Evolutionary conservation across 2,329 filamentous ascomycete genomes (phyloP).

Genomic region (Fusarium sp.): DNA sequence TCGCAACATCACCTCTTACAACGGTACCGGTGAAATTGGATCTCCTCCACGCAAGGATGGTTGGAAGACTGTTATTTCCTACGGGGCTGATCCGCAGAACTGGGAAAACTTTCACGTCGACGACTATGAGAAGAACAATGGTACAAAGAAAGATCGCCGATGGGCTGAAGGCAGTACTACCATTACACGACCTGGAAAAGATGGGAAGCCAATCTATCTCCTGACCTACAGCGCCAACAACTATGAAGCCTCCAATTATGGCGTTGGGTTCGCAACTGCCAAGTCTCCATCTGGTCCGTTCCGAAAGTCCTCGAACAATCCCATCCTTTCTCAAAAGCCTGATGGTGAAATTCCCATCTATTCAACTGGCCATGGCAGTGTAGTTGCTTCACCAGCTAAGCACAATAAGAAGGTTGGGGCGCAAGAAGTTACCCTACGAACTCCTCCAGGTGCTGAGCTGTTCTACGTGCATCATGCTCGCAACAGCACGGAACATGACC

Average conservation of each 20-base stretch:
- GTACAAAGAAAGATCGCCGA: conserved; percentile 53
- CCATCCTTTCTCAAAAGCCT: conserved; percentile 50
- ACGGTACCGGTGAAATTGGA: conserved; percentile 54
- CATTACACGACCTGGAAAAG: conserved; percentile 40
- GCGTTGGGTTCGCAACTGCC: conserved; percentile 53
- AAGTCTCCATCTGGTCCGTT: conserved; percentile 53
- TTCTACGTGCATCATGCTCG: conserved; percentile 55
- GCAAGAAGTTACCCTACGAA: conserved; percentile 52
- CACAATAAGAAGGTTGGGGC: conserved; percentile 41
- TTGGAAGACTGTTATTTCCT: conserved; percentile 55
- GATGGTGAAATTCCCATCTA: conserved; percentile 50
- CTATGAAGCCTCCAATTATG: conserved; percentile 55
- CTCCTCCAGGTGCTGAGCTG: conserved; percentile 50
- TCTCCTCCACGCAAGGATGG: conserved; percentile 53
- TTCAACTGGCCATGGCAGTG: conserved; percentile 54
- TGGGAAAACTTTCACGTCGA: conserved; percentile 56
- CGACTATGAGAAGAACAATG: conserved; percentile 52
- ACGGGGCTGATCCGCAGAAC: conserved; percentile 52
- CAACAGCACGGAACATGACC: conserved; percentile 47
- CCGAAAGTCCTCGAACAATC: conserved; percentile 51
- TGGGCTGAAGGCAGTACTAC: conserved; percentile 56
- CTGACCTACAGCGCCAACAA: conserved; percentile 51
- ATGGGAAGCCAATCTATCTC: conserved; percentile 49
- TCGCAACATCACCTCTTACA: conserved; percentile 52
- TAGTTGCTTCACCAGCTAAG: conserved; percentile 51